These are phyloP conservation scores for Mycena vulgaris DNA, from an alignment of 768 basidiomycete species.

Conservation along the genomic window DNA sequence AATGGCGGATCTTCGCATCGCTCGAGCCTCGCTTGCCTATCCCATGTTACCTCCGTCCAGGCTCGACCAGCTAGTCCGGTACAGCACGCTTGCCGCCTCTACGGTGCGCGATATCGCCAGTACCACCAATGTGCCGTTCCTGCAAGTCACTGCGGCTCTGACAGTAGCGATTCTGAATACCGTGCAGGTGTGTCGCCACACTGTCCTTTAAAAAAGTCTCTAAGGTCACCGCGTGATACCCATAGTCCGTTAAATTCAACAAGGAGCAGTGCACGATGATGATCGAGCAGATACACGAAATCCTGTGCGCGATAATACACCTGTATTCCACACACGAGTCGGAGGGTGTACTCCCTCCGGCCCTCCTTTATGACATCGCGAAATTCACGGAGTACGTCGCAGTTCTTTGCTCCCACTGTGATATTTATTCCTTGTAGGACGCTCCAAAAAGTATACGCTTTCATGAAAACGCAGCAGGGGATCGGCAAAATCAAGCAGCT, in stretches of 20 bases:
- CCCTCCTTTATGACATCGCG: background rate
- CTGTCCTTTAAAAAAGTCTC: background rate
- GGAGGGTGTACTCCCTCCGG: background rate
- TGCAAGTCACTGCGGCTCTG: background rate
- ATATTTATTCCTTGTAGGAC: background rate
- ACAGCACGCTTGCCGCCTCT: slow-evolving; percentile 5
- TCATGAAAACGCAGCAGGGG: background rate
- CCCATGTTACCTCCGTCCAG: background rate
- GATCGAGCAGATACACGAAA: slow-evolving; percentile 6
- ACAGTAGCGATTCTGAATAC: background rate
- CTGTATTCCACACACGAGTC: background rate
- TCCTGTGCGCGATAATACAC: background rate
- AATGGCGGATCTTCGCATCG: no score
- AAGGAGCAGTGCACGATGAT: background rate
- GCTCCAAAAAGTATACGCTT: background rate
- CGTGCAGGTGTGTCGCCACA: background rate
- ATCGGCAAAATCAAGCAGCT: slow-evolving; percentile 1
- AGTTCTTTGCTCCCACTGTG: no score
- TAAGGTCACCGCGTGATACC: no score
- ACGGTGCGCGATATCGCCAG: slow-evolving; percentile 5
- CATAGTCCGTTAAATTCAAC: background rate
- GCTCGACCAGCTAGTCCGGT: background rate
- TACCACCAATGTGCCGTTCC: background rate
- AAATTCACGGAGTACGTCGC: background rate
- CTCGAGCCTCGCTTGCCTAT: no score